Evolutionary conservation across 1,139 yeast genomes (phyloP), one percentile per base, ranked within the genome.

Genomic region (Blastobotrys capitulatus): DNA sequence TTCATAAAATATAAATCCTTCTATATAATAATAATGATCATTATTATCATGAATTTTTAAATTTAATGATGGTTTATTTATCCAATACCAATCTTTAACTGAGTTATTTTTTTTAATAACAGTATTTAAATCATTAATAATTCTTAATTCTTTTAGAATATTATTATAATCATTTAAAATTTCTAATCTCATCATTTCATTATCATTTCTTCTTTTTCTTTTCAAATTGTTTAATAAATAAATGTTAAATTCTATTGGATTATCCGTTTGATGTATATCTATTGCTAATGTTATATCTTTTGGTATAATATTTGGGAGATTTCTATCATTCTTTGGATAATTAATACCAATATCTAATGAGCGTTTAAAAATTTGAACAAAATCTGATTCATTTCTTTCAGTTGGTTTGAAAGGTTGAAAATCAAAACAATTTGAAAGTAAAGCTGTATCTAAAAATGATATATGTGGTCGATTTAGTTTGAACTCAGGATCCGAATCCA

Each of bases 401-500:
- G 8, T 40, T 13, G 34, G 19, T 12, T 18, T 10, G 38, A 2
- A 5, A 13, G 13, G 19, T 10, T 19, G 16, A 6, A 6, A 6
- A 10, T 13, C 35, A n/a, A 46, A 40, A 13, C 38, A 25, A 29
- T 34, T 10, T n/a, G 31, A 40, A 18, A 46, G 34, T 40, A 34
- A 44, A 5, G 41, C 39, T 15, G 44, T 34, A 26, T 46, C 48
- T 20, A 46, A 40, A 2, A 46, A 37, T 20, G 53, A 39, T 15
- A 54, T 47, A 38, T 57, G 60, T 7, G 60, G 60, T 27, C 59
- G 43, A 34, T 54, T 50, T 16, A 50, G 49, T 27, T 39, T 44
- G 46, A 52, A 56, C 27, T 46, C 42, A 22, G 53, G 49, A 46
- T 57, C 60, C 26, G 59, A 49, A 40, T 57, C 60, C 60, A 57